A percentile compares a stretch with the other conserved stretches of the same genome.
Conservation (phyloP, 1,284 basidiomycete genomes). For the Vanrija sp. region DNA sequence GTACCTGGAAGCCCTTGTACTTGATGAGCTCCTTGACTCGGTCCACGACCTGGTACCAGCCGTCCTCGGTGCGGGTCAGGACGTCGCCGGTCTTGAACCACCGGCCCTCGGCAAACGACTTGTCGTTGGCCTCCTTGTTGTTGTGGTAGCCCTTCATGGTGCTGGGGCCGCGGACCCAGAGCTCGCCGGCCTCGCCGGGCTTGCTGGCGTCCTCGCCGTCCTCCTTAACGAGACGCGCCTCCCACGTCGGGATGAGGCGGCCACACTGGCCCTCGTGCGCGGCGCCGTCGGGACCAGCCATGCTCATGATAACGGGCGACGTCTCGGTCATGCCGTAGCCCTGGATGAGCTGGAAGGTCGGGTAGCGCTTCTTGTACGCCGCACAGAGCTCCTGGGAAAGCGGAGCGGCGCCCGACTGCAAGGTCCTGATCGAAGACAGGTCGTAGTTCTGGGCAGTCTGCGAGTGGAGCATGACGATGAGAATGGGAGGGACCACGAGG, state of each 20-base stretch:
- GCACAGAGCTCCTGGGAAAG: conserved; percentile 53
- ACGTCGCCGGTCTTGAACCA: conserved; percentile 87
- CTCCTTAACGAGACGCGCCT: conserved; percentile 63
- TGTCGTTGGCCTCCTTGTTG: conserved; percentile 62
- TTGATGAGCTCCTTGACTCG: conserved; percentile 75
- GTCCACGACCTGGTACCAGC: conserved; percentile 51
- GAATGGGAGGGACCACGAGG: conserved; percentile 77
- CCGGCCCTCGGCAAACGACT: conserved; percentile 59
- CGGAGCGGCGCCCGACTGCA: conserved; percentile 80
- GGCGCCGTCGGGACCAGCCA: conserved; percentile 29
- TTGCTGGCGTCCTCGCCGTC: conserved; percentile 49
- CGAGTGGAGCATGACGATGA: conserved; percentile 55
- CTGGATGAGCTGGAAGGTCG: conserved; percentile 31
- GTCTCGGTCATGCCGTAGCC: conserved; percentile 53
- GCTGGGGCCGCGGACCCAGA: conserved; percentile 72
- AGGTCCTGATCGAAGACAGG: conserved; percentile 58
- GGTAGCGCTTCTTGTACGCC: conserved; percentile 22
- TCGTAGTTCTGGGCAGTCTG: conserved; percentile 65
- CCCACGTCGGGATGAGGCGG: conserved; percentile 68
- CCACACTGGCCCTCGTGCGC: conserved; percentile 63
- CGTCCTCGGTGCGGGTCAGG: conserved; percentile 60
- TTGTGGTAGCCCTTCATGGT: conserved; percentile 72
- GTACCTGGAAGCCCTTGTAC: conserved; percentile 61
- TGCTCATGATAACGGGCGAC: conserved; percentile 35
- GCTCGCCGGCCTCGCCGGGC: conserved; percentile 63